Percentiles rank a stretch among this genome's conserved stretches.
phyloP scores from a whole-genome alignment of 495 filamentous ascomycete genomes.

The Penicillium longicatenatum region DNA sequence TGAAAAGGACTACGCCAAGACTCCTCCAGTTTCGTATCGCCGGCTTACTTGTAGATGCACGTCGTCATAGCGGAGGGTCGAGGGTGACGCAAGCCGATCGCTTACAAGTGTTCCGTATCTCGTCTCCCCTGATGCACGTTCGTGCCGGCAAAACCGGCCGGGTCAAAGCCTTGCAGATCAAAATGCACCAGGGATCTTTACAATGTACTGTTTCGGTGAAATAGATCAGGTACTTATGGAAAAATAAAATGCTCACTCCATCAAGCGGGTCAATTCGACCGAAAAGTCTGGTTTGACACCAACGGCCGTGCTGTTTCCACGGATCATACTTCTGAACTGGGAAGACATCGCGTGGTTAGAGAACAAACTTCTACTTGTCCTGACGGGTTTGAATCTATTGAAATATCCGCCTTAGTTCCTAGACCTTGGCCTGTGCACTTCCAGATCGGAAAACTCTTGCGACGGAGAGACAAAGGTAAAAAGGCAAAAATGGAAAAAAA shows the following conservation, averaged over 20 bases:
- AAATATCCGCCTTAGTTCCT: background rate
- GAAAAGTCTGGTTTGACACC: slow-evolving; percentile 6
- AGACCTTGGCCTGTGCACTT: background rate
- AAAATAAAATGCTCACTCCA: background rate
- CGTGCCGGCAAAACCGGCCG: slow-evolving; percentile 14
- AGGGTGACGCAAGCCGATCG: slow-evolving; percentile 30
- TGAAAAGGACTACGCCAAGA: background rate
- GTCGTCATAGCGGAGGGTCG: slow-evolving; percentile 17
- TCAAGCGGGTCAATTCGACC: background rate
- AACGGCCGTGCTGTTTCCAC: background rate
- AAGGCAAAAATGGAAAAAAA: background rate
- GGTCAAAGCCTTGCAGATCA: slow-evolving; percentile 1
- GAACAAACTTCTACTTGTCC: background rate
- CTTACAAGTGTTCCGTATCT: slow-evolving; percentile 12
- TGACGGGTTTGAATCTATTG: background rate
- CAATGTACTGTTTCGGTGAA: background rate
- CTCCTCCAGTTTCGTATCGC: slow-evolving; percentile 12
- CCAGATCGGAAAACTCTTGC: background rate
- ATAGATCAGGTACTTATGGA: too few species aligned
- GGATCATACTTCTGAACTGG: background rate
- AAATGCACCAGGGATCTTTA: background rate
- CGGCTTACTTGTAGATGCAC: slow-evolving; percentile 13
- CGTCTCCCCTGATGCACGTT: slow-evolving; percentile 5
- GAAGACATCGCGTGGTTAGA: background rate
- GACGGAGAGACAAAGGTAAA: background rate